These are phyloP conservation scores for Blumeriella jaapii DNA, from an alignment of 2,329 filamentous ascomycete genomes.

Conservation along the genomic window DNA sequence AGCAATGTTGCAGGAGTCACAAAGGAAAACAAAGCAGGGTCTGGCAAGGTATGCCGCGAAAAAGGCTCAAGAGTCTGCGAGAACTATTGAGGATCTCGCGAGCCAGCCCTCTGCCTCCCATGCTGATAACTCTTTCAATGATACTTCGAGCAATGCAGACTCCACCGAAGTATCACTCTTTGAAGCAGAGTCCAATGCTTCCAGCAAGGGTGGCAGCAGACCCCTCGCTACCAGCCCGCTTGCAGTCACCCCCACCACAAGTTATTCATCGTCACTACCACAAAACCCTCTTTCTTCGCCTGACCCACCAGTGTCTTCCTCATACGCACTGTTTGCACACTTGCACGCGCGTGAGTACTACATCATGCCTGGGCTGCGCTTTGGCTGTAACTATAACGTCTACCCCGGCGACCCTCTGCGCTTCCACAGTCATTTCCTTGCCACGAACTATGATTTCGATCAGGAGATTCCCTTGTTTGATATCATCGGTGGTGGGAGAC, in stretches of 20 bases:
- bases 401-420: constrained; percentile 92
- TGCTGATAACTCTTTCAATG: constrained; percentile 3
- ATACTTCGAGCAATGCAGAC: constrained; percentile 1
- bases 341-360: constrained; percentile 73
- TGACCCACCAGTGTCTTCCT: constrained; percentile 34
- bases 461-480: constrained; percentile 76
- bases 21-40: constrained; percentile 19
- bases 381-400: constrained; percentile 87
- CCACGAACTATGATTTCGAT: constrained; percentile 76
- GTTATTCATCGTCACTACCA: constrained; percentile 28
- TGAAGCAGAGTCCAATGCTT: constrained; percentile 6
- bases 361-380: constrained; percentile 82
- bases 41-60: constrained; percentile 20
- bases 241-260: constrained; percentile 35
- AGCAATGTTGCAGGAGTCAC: constrained; percentile 24
- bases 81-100: too few relatives aligned
- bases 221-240: constrained; percentile 24
- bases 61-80: constrained; percentile 12
- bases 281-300: constrained; percentile 16
- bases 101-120: constrained; percentile 5
- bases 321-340: constrained; percentile 69
- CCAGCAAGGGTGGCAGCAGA: constrained; percentile 20
- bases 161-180: constrained; percentile 16
- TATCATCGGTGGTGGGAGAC: constrained; percentile 70
- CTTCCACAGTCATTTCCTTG: constrained; percentile 91